Conservation (phyloP, 257 asterid species). For the Ilex asprella region DNA sequence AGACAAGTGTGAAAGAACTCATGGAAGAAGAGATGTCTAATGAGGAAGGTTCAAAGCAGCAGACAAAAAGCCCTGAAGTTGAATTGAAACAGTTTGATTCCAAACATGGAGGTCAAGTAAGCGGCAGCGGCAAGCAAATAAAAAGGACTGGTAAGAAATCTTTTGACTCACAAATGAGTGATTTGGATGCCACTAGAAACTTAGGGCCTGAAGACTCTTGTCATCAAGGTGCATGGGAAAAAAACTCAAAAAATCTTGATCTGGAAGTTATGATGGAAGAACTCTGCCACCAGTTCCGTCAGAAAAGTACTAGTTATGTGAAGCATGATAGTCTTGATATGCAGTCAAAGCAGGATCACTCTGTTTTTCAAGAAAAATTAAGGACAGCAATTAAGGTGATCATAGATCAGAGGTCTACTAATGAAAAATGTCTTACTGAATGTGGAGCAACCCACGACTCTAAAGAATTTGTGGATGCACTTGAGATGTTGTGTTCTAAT, state of each 20-base stretch:
- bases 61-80: slow-evolving; percentile 25
- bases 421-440: slow-evolving; percentile 36
- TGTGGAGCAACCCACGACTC: slow-evolving; percentile 42
- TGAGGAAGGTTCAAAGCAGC: slow-evolving; percentile 36
- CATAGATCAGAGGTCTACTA: slow-evolving; percentile 41
- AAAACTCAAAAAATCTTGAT: slow-evolving; percentile 35
- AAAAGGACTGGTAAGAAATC: slow-evolving; percentile 32
- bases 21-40: slow-evolving; percentile 86
- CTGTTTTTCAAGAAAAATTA: slow-evolving; percentile 49
- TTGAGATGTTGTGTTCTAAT: slow-evolving; percentile 44
- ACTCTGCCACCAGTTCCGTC: slow-evolving; percentile 25
- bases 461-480: slow-evolving; percentile 61
- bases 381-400: slow-evolving; percentile 57
- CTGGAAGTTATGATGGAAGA: slow-evolving; percentile 48
- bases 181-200: slow-evolving; percentile 28
- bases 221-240: slow-evolving; percentile 22
- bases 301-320: slow-evolving; percentile 20
- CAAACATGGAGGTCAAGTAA: slow-evolving; percentile 25
- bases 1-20: slow-evolving; percentile 80
- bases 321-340: slow-evolving; percentile 24
- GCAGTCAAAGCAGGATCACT: slow-evolving; percentile 26
- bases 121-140: slow-evolving; percentile 31
- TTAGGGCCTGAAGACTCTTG: slow-evolving; percentile 21
- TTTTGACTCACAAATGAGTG: slow-evolving; percentile 32
- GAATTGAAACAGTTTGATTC: slow-evolving; percentile 22